phyloP scores from a whole-genome alignment of 1,284 basidiomycete genomes.

The Fomes fomentarius region DNA sequence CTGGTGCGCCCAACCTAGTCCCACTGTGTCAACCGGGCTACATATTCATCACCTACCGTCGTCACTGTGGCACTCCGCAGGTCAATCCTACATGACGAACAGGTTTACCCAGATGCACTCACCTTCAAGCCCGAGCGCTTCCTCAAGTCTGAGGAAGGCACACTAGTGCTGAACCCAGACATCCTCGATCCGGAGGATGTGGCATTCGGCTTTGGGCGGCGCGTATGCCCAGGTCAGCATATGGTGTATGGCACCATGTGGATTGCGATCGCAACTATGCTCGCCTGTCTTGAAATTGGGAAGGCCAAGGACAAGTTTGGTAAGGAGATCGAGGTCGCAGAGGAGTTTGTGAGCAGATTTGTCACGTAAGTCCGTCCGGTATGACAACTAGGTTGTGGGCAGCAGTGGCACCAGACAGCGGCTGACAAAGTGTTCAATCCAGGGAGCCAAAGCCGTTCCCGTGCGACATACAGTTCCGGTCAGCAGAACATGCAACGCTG shows the following conservation, averaged over 20 bases:
- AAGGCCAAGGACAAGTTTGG: slow-evolving; percentile 14
- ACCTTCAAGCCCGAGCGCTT: slow-evolving; percentile 30
- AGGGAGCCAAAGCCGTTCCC: slow-evolving; percentile 24
- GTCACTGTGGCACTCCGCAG: background rate
- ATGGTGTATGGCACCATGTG: slow-evolving; percentile 31
- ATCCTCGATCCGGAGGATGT: slow-evolving; percentile 17
- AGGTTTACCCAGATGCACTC: slow-evolving; percentile 22
- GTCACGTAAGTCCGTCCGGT: slow-evolving; percentile 18
- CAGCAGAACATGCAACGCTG: too few species aligned
- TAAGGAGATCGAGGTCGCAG: slow-evolving; percentile 13
- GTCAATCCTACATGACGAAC: slow-evolving; percentile 28
- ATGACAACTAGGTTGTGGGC: background rate
- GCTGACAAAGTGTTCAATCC: background rate
- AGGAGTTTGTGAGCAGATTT: slow-evolving; percentile 12
- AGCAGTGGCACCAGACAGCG: background rate
- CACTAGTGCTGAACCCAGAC: slow-evolving; percentile 3
- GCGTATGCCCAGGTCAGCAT: slow-evolving; percentile 25
- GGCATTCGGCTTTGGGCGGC: slow-evolving; percentile 31
- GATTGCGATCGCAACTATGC: slow-evolving; percentile 23
- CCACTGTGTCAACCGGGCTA: background rate
- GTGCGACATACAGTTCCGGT: too few species aligned
- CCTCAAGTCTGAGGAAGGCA: slow-evolving; percentile 12
- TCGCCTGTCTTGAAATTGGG: slow-evolving; percentile 30
- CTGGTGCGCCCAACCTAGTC: slow-evolving; percentile 5
- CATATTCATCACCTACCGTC: too few species aligned